These are phyloP conservation scores for Mallotus nudiflorus DNA, from an alignment of 345 rosid genomes.

Conservation along the genomic window DNA sequence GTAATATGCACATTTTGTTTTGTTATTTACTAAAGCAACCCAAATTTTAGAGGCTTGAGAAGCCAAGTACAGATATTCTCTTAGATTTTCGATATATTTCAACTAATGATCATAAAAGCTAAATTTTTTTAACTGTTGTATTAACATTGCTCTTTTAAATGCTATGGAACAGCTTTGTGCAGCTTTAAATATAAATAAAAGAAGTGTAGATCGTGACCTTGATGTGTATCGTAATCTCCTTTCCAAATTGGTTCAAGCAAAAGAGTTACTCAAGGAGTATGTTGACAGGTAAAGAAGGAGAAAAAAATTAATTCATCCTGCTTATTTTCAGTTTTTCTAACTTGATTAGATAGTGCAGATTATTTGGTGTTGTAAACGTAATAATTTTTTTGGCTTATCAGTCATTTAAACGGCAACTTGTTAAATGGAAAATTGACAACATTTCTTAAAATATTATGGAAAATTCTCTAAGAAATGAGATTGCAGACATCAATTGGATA, in stretches of 20 bases:
- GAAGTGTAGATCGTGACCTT: conserved; percentile 93
- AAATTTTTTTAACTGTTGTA: not conserved
- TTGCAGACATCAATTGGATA: not conserved
- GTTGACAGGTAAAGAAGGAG: conserved; percentile 61
- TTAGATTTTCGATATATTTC: not conserved
- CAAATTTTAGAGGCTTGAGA: too few species aligned
- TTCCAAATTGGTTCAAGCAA: conserved; percentile 95
- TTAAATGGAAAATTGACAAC: not conserved
- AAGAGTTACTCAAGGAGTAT: conserved; percentile 92
- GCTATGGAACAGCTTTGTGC: conserved; percentile 73
- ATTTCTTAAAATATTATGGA: not conserved
- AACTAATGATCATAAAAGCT: not conserved
- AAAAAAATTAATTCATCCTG: not conserved
- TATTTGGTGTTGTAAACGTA: not conserved
- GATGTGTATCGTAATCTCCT: conserved; percentile 95
- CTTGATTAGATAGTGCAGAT: not conserved
- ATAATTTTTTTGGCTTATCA: not conserved
- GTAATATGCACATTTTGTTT: too few species aligned
- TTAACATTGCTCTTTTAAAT: conserved; percentile 10
- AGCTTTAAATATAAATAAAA: conserved; percentile 76
- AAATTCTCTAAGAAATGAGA: not conserved
- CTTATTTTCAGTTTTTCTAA: not conserved
- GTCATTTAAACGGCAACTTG: not conserved
- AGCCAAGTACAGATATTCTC: too few species aligned
- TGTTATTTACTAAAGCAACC: too few species aligned